These are phyloP conservation scores for Fusarium hostae DNA, from an alignment of 2,329 filamentous ascomycete genomes.

Conservation along the genomic window DNA sequence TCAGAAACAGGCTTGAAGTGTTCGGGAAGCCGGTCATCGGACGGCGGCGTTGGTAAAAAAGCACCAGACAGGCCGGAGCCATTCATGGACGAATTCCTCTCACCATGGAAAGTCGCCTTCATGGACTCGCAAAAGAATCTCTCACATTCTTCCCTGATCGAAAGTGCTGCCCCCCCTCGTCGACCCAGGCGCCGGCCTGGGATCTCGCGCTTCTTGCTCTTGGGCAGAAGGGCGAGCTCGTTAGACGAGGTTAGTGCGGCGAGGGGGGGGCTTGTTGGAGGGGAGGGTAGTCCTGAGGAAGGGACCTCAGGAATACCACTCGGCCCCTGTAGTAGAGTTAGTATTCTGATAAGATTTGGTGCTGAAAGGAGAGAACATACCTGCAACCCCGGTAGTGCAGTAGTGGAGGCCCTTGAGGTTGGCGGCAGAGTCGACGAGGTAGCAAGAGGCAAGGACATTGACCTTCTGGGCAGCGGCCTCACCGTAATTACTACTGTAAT, in stretches of 20 bases:
- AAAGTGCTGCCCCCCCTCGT: conserved; percentile 92
- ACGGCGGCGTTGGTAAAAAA: conserved; percentile 65
- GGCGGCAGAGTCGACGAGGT: conserved; percentile 79
- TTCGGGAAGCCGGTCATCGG: conserved; percentile 56
- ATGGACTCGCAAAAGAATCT: conserved; percentile 99
- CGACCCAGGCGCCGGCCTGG: conserved; percentile 59
- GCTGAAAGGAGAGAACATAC: conserved; percentile 56
- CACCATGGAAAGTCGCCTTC: conserved; percentile 94
- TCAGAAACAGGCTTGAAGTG: conserved; percentile 50
- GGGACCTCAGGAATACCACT: conserved; percentile 97
- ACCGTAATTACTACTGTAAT: conserved; percentile 82
- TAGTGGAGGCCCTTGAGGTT: conserved; percentile 88
- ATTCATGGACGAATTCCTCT: conserved; percentile 80
- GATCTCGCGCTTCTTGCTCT: conserved; percentile 60
- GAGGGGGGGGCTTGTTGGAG: conserved; percentile 90
- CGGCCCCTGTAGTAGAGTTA: conserved; percentile 67
- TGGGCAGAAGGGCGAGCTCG: conserved; percentile 73
- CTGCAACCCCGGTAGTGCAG: conserved; percentile 90
- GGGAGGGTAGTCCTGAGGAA: conserved; percentile 85
- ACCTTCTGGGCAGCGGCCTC: conserved; percentile 71
- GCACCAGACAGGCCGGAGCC: conserved; percentile 90
- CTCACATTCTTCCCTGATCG: conserved; percentile 99
- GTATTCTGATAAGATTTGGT: neutral
- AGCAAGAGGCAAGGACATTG: conserved; percentile 91
- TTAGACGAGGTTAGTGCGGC: conserved; percentile 76